Evolutionary conservation across 805 yeast genomes (phyloP), one percentile per base, ranked within the genome.

Genomic region (Sugiyamaella valdiviana): DNA sequence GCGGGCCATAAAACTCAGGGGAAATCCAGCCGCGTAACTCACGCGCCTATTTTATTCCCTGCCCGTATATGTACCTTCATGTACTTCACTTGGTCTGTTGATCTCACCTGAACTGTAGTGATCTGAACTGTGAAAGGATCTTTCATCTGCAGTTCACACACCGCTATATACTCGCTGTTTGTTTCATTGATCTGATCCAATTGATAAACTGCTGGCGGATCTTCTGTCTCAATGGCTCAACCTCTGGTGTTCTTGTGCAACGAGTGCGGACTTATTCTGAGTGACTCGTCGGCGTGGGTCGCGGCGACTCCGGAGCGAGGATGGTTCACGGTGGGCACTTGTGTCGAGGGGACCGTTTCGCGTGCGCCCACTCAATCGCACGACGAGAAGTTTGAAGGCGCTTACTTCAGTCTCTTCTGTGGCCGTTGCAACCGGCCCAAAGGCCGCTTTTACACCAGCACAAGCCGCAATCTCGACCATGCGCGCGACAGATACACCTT

Each of bases 231-330:
- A 14, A 35, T 43, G 29, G 2, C 39, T 16, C 26, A 29, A 12
- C 61, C 61, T n/a, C 48, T 58, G 9, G 62, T 60, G 15, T 60
- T 60, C 46, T 64, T 60, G 36, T 60, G 63, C 47, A 44, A 49
- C 6, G 24, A 45, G 2, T 60, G 63, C 39, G 41, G 44, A n/a
- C 51, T 45, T 36, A 60, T 59, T 12, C 50, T 60, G 12, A 63
- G 62, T 22, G 63, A 60, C 37, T 55, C 61, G 35, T 32, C 50
- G 16, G 20, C 58, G 10, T 60, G 63, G 64, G 51, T 55, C 7
- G 49, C 55, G 19, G 59, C 64, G 10, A 41, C 51, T 7, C 48
- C 51, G 6, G 49, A 47, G 20, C 44, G 60, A 10, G 42, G 48
- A 12, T 46, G 60, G 6, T 58, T 60, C 42, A 50, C 60, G 5